Base-by-base conservation (phyloP, 169 alveolate genomes). In the Plasmodium blacklocki region DNA sequence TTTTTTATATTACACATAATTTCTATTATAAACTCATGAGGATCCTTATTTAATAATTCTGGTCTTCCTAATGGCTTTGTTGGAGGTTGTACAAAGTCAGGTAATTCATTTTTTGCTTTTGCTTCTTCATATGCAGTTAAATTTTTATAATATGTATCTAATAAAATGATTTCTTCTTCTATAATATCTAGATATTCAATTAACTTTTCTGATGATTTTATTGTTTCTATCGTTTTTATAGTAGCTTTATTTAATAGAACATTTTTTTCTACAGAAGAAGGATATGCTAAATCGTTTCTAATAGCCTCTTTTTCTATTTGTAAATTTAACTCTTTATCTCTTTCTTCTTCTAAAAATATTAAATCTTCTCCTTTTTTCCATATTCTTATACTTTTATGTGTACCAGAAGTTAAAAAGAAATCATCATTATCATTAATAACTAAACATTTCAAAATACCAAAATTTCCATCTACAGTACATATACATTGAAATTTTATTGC, bases 241-340 rank as follows among this genome's bases (percentile, higher is more conserved):
- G 96, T 94, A 7, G 97, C 96, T 52, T 95, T 92, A n/a, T 73
- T 92, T 71, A 87, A 64, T 8, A 94, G 68, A 23, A 90, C 92
- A 71, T 92, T 94, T 58, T 93, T 74, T 54, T 93, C 96, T n/a
- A 88, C 80, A 7, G 95, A 87, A 12, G 93, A 93, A 39, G 95
- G 94, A 47, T 91, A 94, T 5, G 93, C 39, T 56, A 94, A 47
- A 74, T 95, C 97, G 45, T 91, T 93, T 32, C 96, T 58, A 43
- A 91, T 76, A 2, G 95, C 97, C 47, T 94, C 96, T 47, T 92
- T 89, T 89, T 95, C 97, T 47, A 95, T 85, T 76, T 94, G 97
- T n/a, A 89, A 83, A 62, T 94, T 96, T 63, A 93, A 85, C 75
- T 95, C 97, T 87, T 93, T 94, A 64, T 95, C 97, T 52, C 96